phyloP scores from a whole-genome alignment of 768 basidiomycete species.

The Hebeloma cylindrosporum region DNA sequence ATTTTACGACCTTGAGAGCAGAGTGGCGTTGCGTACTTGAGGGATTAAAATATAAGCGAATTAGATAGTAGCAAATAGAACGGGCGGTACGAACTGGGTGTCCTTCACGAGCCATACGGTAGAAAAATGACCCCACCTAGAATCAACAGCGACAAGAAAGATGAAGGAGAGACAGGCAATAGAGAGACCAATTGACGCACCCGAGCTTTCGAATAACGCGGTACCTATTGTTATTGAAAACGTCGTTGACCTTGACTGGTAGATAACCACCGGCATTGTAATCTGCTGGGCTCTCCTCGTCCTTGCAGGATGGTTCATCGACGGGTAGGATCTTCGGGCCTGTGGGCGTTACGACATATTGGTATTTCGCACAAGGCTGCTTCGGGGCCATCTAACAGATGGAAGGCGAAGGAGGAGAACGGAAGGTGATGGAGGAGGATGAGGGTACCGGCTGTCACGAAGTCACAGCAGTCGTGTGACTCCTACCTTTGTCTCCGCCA shows the following conservation, averaged over 20 bases:
- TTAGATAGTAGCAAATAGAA: conserved; percentile 1
- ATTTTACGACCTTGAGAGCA: conserved; percentile 94
- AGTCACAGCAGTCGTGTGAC: too few species aligned
- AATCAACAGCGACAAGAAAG: conserved; percentile 27
- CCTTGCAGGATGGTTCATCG: conserved; percentile 63
- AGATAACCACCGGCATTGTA: conserved; percentile 84
- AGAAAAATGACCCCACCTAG: conserved; percentile 93
- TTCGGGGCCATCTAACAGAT: conserved; percentile 61
- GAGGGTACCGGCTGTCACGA: conserved; percentile 18
- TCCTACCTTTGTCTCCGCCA: too few species aligned
- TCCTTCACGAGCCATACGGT: conserved; percentile 93
- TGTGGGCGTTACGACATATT: conserved; percentile 68
- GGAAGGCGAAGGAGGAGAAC: conserved; percentile 15
- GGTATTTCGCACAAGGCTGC: conserved; percentile 66
- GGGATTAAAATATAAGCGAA: conserved; percentile 12
- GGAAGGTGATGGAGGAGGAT: conserved; percentile 7
- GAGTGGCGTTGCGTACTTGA: conserved; percentile 72
- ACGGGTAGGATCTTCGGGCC: conserved; percentile 73
- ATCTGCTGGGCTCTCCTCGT: conserved; percentile 82
- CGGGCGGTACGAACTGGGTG: conserved; percentile 51
- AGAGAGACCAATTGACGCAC: conserved; percentile 34
- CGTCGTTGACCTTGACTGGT: conserved; percentile 76
- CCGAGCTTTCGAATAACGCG: conserved; percentile 88
- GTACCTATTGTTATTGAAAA: conserved; percentile 85
- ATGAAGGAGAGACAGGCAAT: conserved; percentile 11